These are phyloP conservation scores for Colletotrichum orbiculare DNA, from an alignment of 2,329 filamentous ascomycete species.

Conservation along the genomic window DNA sequence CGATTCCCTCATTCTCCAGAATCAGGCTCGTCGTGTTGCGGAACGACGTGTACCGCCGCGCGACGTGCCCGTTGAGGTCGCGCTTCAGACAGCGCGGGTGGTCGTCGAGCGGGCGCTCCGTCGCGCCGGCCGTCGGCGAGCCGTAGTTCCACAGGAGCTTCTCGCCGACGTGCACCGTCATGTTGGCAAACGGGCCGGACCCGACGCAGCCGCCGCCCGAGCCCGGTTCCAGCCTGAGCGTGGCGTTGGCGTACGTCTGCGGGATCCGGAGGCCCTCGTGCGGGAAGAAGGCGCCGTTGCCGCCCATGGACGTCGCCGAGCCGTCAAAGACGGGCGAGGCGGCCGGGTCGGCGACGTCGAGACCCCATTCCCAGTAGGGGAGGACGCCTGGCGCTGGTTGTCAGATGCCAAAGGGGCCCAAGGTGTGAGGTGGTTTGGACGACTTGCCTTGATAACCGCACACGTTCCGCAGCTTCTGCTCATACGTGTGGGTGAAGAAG, in stretches of 20 bases:
- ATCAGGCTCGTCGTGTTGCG: slow-evolving; percentile 45
- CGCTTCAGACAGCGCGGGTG: slow-evolving; percentile 57
- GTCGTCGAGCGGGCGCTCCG: slow-evolving; percentile 44
- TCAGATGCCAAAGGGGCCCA: too few relatives aligned
- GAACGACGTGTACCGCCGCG: slow-evolving; percentile 34
- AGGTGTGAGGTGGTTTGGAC: neutral
- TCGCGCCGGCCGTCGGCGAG: slow-evolving; percentile 26
- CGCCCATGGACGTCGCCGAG: slow-evolving; percentile 49
- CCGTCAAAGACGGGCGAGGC: slow-evolving; percentile 53
- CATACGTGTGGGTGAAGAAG: slow-evolving; percentile 39
- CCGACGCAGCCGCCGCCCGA: slow-evolving; percentile 59
- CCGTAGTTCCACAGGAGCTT: slow-evolving; percentile 33
- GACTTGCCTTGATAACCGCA: slow-evolving; percentile 39
- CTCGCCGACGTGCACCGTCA: slow-evolving; percentile 52
- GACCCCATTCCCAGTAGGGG: slow-evolving; percentile 33
- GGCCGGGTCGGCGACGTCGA: slow-evolving; percentile 41
- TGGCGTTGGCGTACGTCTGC: neutral
- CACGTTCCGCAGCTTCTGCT: slow-evolving; percentile 39
- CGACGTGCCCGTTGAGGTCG: slow-evolving; percentile 43
- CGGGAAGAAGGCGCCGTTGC: slow-evolving; percentile 49
- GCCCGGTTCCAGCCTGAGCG: slow-evolving; percentile 53
- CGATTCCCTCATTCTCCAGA: slow-evolving; percentile 37
- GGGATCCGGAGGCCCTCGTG: slow-evolving; percentile 38
- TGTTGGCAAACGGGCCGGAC: slow-evolving; percentile 51
- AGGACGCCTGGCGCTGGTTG: slow-evolving; percentile 20